A percentile compares a stretch with the other conserved stretches of the same genome.
These are phyloP conservation scores for Pyrrhoderma lamaoense DNA, from an alignment of 1,284 basidiomycete species.

Conservation along the genomic window DNA sequence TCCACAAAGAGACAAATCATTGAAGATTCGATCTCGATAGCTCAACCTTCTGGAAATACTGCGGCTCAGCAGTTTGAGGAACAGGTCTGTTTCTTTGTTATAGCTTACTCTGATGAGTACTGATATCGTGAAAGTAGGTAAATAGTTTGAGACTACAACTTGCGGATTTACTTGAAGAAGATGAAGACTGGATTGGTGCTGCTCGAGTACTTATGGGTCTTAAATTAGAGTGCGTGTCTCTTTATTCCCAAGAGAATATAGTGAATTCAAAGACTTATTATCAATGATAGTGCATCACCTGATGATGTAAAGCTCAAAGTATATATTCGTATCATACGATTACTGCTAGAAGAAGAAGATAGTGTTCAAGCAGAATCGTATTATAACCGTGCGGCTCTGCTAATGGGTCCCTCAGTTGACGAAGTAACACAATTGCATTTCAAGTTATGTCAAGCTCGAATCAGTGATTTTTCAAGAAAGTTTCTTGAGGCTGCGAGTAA, in stretches of 20 bases:
- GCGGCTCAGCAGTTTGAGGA: slow-evolving; percentile 73
- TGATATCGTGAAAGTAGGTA: slow-evolving; percentile 42
- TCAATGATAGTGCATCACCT: slow-evolving; percentile 26
- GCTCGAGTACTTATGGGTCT: slow-evolving; percentile 88
- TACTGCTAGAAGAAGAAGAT: slow-evolving; percentile 94
- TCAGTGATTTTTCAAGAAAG: slow-evolving; percentile 85
- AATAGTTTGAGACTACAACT: slow-evolving; percentile 81
- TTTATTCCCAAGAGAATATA: background rate
- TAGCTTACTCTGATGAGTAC: background rate
- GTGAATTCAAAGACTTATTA: background rate
- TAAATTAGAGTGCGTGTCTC: slow-evolving; percentile 10
- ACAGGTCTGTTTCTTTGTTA: slow-evolving; percentile 54
- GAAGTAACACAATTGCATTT: slow-evolving; percentile 73
- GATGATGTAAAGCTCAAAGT: slow-evolving; percentile 86
- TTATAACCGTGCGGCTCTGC: slow-evolving; percentile 90
- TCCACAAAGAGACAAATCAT: slow-evolving; percentile 62
- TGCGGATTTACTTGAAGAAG: slow-evolving; percentile 79
- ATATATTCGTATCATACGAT: slow-evolving; percentile 90
- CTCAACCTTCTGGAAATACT: slow-evolving; percentile 53
- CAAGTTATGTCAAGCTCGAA: slow-evolving; percentile 87
- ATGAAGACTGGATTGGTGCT: slow-evolving; percentile 91
- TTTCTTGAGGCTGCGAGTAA: slow-evolving; percentile 93
- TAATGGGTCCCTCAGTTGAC: slow-evolving; percentile 74
- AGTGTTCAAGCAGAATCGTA: slow-evolving; percentile 92
- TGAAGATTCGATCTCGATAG: slow-evolving; percentile 59